A percentile compares a stretch with the other conserved stretches of the same genome.
Evolutionary conservation across 2,329 filamentous ascomycete species (phyloP).

Genomic region (Camillea tinctor): DNA sequence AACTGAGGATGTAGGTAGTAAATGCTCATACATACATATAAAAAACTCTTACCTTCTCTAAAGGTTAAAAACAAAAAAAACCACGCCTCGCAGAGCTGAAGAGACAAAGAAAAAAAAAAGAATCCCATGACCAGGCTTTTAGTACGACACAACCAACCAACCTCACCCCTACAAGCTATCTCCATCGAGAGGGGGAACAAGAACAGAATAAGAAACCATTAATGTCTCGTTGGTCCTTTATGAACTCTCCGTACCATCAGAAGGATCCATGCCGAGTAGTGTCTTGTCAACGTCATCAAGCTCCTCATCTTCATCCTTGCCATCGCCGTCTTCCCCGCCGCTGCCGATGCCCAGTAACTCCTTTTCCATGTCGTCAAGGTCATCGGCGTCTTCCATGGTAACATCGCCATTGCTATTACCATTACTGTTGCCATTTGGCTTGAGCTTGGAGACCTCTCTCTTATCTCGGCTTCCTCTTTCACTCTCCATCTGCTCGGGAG

Average conservation of each 20-base stretch:
- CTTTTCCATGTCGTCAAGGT: conserved; percentile 55
- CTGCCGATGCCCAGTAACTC: conserved; percentile 48
- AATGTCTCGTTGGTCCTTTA: conserved; percentile 5
- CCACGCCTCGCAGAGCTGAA: too few species aligned
- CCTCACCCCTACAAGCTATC: too few species aligned
- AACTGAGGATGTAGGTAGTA: too few species aligned
- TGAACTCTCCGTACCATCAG: conserved; percentile 29
- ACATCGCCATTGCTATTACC: conserved; percentile 45
- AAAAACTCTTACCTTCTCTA: too few species aligned
- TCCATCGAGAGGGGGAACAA: too few species aligned
- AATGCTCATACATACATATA: too few species aligned
- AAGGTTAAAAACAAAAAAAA: too few species aligned
- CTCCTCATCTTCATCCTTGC: conserved; percentile 46
- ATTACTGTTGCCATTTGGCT: conserved; percentile 36
- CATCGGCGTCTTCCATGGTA: conserved; percentile 46
- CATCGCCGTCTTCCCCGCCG: conserved; percentile 41
- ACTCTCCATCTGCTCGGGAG: conserved; percentile 27
- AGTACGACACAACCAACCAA: neutral
- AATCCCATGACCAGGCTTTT: neutral
- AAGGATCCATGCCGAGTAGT: conserved; percentile 32
- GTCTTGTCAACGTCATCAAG: conserved; percentile 34
- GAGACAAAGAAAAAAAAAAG: neutral
- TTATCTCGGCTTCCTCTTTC: conserved; percentile 33
- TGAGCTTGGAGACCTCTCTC: conserved; percentile 26
- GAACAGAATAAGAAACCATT: neutral